A percentile compares a stretch with the other conserved stretches of the same genome.
Conservation (phyloP, 305 asterid genomes). For the Plantago coronopus region DNA sequence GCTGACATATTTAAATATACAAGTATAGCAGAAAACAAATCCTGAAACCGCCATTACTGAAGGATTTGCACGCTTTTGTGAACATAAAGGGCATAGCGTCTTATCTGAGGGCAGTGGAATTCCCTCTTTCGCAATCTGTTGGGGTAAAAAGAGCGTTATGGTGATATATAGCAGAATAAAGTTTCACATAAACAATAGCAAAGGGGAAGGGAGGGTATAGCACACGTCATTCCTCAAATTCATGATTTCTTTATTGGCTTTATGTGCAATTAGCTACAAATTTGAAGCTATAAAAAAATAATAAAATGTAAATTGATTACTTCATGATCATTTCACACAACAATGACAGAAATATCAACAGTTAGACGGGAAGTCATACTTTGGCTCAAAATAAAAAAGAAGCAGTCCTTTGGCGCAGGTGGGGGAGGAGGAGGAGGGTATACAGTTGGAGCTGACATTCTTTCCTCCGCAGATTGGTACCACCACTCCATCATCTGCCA, state of each 20-base stretch:
- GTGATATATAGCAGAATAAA: slow-evolving; percentile 4
- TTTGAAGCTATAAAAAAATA: no score
- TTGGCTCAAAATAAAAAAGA: slow-evolving; percentile 11
- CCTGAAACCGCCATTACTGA: slow-evolving; percentile 88
- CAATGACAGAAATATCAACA: background rate
- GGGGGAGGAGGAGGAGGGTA: slow-evolving; percentile 99
- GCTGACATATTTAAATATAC: slow-evolving; percentile 79
- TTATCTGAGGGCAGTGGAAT: slow-evolving; percentile 79
- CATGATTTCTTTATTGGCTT: no score
- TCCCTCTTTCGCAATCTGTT: slow-evolving; percentile 91
- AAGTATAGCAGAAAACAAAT: slow-evolving; percentile 95
- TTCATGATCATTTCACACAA: no score
- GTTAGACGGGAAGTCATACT: slow-evolving; percentile 6
- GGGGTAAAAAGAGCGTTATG: slow-evolving; percentile 10
- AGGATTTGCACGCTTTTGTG: slow-evolving; percentile 86
- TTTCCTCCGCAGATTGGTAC: slow-evolving; percentile 99
- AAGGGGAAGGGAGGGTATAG: background rate
- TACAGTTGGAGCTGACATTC: slow-evolving; percentile 98
- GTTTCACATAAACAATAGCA: background rate
- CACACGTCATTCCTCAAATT: no score
- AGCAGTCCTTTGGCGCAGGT: slow-evolving; percentile 76
- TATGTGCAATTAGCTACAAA: no score
- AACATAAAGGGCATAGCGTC: slow-evolving; percentile 80
- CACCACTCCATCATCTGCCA: slow-evolving; percentile 99
- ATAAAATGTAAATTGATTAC: background rate